Evolutionary conservation across 306 rosid species (phyloP).

Genomic region (Vicia faba): DNA sequence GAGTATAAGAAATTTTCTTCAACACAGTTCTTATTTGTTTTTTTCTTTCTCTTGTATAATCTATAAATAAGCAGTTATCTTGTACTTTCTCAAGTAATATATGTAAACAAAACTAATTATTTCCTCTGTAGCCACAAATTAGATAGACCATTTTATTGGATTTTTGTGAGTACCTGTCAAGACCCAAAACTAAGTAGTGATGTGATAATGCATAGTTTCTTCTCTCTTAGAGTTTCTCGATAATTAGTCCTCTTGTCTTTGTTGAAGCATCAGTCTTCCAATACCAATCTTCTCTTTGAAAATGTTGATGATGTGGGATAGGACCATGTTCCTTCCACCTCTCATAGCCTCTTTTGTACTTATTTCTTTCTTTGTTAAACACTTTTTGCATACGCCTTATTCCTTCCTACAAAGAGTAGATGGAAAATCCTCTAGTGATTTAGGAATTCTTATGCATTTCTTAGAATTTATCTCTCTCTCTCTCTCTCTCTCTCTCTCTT

Average conservation of each 20-base stretch:
- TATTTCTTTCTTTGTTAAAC: slow-evolving; percentile 94
- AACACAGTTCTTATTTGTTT: slow-evolving; percentile 25
- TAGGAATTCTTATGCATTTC: slow-evolving; percentile 9
- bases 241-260: slow-evolving; percentile 62
- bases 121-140: slow-evolving; percentile 20
- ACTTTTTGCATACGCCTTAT: slow-evolving; percentile 98
- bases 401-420: slow-evolving; percentile 70
- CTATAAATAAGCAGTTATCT: slow-evolving; percentile 6
- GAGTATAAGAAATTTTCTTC: slow-evolving; percentile 28
- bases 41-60: not conserved
- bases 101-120: slow-evolving; percentile 4
- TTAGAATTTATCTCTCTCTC: too few relatives aligned
- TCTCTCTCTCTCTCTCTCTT: too few relatives aligned
- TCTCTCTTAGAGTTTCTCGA: slow-evolving; percentile 66
- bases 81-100: not conserved
- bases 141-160: slow-evolving; percentile 9
- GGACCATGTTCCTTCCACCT: slow-evolving; percentile 80
- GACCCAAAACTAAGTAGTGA: slow-evolving; percentile 95
- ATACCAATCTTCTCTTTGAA: slow-evolving; percentile 96
- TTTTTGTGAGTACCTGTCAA: slow-evolving; percentile 71
- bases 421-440: slow-evolving; percentile 18
- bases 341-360: slow-evolving; percentile 69
- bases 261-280: slow-evolving; percentile 81
- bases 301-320: slow-evolving; percentile 67
- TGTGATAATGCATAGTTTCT: slow-evolving; percentile 72